Conservation (phyloP, 75 land plant genomes). For the Ceratopteris richardii region DNA sequence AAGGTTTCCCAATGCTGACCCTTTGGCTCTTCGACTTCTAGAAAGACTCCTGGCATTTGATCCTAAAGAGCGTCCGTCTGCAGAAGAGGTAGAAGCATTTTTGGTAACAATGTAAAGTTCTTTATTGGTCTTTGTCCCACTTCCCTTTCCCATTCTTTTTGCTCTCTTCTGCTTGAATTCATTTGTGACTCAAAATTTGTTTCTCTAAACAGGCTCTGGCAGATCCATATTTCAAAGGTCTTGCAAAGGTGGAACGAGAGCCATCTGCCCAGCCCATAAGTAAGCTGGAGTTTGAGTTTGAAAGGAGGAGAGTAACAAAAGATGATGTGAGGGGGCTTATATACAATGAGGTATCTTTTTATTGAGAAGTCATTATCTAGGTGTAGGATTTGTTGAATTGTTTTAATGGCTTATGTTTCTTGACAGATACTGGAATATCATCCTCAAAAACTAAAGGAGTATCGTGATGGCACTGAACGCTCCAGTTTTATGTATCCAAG, state of each 20-base stretch:
- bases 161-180: background rate
- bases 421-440: slow-evolving; percentile 85
- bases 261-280: slow-evolving; percentile 65
- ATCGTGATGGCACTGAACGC: slow-evolving; percentile 50
- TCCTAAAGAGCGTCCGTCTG: slow-evolving; percentile 65
- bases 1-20: slow-evolving; percentile 61
- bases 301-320: slow-evolving; percentile 63
- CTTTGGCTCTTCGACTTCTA: slow-evolving; percentile 55
- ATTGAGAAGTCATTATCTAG: background rate
- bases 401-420: background rate
- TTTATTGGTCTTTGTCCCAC: background rate
- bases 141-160: background rate
- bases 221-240: slow-evolving; percentile 71
- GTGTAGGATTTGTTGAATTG: background rate
- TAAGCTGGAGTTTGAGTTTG: slow-evolving; percentile 79
- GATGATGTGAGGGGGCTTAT: slow-evolving; percentile 89
- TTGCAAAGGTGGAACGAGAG: slow-evolving; percentile 60
- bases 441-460: slow-evolving; percentile 74
- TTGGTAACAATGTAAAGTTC: background rate
- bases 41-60: slow-evolving; percentile 68
- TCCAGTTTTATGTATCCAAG: slow-evolving; percentile 70
- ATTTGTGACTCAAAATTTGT: background rate
- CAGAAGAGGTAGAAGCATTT: slow-evolving; percentile 63
- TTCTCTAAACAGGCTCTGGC: slow-evolving; percentile 67
- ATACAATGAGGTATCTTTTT: slow-evolving; percentile 54